Conservation (phyloP, 2,329 filamentous ascomycete genomes). For the Aspergillus latus region DNA sequence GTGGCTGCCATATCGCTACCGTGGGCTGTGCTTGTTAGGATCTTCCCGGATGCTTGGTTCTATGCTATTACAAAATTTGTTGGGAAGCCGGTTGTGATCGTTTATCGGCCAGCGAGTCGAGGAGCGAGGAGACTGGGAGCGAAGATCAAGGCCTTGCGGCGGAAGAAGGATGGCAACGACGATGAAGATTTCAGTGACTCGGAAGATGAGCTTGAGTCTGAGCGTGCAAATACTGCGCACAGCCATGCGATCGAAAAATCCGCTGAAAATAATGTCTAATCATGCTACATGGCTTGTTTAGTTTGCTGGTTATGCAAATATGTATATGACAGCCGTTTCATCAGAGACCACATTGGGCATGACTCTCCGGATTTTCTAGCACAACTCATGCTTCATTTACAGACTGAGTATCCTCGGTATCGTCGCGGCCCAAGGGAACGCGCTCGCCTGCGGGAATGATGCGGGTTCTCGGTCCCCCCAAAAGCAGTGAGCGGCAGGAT, state of each 20-base stretch:
- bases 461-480: too few species aligned
- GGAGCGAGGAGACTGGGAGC: conserved; percentile 2
- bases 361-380: too few species aligned
- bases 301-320: too few species aligned
- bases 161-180: not conserved
- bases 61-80: conserved; percentile 8
- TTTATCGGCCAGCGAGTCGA: conserved; percentile 11
- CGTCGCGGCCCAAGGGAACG: too few species aligned
- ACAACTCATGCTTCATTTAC: too few species aligned
- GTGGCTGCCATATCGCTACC: conserved; percentile 79
- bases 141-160: not conserved
- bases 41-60: conserved; percentile 65
- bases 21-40: conserved; percentile 72
- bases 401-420: too few species aligned
- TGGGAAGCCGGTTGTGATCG: conserved; percentile 11
- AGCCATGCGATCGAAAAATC: not conserved
- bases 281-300: too few species aligned
- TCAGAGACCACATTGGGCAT: too few species aligned
- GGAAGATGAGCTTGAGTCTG: not conserved
- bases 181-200: not conserved
- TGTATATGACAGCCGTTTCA: too few species aligned
- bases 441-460: too few species aligned
- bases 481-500: too few species aligned
- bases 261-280: too few species aligned
- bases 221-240: not conserved